Base-by-base conservation (phyloP, 257 asterid species). In the Nicotiana noctiflora region DNA sequence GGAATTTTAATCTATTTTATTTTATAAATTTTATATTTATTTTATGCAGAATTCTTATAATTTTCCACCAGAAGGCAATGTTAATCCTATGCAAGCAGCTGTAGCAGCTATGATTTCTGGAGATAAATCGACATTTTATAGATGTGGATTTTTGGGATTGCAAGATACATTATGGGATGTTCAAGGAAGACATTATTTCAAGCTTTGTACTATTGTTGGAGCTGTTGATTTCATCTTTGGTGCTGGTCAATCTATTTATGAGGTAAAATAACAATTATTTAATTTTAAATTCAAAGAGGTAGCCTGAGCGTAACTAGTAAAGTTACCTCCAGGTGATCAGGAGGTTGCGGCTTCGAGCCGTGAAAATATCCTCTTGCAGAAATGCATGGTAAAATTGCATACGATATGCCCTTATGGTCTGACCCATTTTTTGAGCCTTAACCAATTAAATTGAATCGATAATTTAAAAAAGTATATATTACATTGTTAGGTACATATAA, bases 151-250 rank as follows among this genome's bases (percentile, higher is more conserved):
- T 64, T 17, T 66, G 14, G 80, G 80, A 3, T 52, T 79, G 6
- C 83, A 79, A 70, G 83, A 79, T 44, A 79, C 85, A 6, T 1
- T 83, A 7, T 79, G 75, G 59, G 85, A 83, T 29, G 76, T 34
- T 19, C 17, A 61, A 17, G 85, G 85, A 49, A 70, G 53, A 8
- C 85, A 82, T 27, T 79, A 77, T 55, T 83, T 78, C 53, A 83
- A 79, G 19, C 57, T 25, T 18, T 83, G 85, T 27, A 65, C 21
- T 11, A 79, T 83, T 19, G 75, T 53, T 2, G 85, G 85, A 27
- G 79, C 83, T 4, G 76, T 83, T 70, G 85, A 83, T 68, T 83
- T 83, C 80, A 79, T 83, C 68, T 83, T 83, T 78, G 85, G 85
- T 44, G 27, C 29, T 68, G 85, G 82, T 18, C 79, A 83, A 60